Percentiles rank a stretch among this genome's conserved stretches.
phyloP scores from a whole-genome alignment of 2,329 filamentous ascomycete species.

The Aspergillus costaricaensis region DNA sequence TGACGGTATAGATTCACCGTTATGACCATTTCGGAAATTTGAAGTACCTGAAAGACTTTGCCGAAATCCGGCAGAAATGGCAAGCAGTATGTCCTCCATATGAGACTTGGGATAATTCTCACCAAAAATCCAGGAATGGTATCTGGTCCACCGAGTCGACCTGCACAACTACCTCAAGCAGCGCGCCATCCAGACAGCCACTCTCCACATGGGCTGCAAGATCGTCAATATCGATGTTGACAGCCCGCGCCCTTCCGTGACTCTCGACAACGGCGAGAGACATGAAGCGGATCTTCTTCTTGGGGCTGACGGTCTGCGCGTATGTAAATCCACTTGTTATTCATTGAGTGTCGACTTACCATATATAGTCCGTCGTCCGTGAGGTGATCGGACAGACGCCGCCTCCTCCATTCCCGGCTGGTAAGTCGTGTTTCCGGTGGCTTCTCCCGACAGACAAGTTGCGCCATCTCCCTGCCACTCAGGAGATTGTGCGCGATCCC shows the following conservation, averaged over 20 bases:
- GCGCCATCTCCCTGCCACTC: constrained; percentile 12
- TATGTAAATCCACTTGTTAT: constrained; percentile 4
- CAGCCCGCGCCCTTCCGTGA: constrained; percentile 17
- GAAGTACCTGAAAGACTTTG: constrained; percentile 22
- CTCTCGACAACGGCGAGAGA: constrained; percentile 22
- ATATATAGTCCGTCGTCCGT: constrained; percentile 26
- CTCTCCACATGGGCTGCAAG: constrained; percentile 25
- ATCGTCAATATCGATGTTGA: constrained; percentile 22
- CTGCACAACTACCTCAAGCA: constrained; percentile 42
- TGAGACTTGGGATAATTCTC: neutral
- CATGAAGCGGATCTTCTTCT: constrained; percentile 27
- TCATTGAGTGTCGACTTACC: neutral
- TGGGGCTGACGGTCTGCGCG: constrained; percentile 30
- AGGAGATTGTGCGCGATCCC: constrained; percentile 15
- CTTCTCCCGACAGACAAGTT: constrained; percentile 23
- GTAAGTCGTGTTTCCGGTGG: constrained; percentile 32
- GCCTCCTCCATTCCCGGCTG: constrained; percentile 21
- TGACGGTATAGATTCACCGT: constrained; percentile 20
- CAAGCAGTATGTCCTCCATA: constrained; percentile 23
- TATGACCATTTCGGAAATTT: constrained; percentile 21
- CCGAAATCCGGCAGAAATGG: constrained; percentile 21
- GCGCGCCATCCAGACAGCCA: constrained; percentile 30
- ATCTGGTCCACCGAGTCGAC: constrained; percentile 46
- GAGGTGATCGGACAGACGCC: constrained; percentile 19
- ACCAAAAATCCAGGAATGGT: constrained; percentile 26